Evolutionary conservation across 2,329 filamentous ascomycete genomes (phyloP).

Genomic region (Teratosphaeriaceae sp.): DNA sequence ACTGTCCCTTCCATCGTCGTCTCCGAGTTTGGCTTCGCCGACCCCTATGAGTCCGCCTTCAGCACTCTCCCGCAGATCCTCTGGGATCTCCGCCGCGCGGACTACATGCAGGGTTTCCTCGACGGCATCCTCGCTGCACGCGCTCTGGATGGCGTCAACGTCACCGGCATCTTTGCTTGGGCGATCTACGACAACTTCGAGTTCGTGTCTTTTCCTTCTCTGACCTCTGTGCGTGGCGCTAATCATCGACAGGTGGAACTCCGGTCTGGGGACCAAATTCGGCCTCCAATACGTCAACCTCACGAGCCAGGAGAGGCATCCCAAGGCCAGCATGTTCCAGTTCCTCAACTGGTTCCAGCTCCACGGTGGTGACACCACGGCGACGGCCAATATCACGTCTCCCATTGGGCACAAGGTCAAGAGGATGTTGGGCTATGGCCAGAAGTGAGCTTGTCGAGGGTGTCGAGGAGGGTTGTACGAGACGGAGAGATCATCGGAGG

Average conservation of each 20-base stretch:
- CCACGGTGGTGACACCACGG: not conserved
- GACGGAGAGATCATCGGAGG: too few relatives aligned
- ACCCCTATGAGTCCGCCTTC: slow-evolving; percentile 27
- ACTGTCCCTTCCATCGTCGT: slow-evolving; percentile 32
- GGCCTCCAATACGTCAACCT: slow-evolving; percentile 32
- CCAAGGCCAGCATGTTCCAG: slow-evolving; percentile 35
- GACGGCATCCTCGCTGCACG: slow-evolving; percentile 29
- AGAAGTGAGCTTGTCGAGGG: too few relatives aligned
- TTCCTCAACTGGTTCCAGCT: slow-evolving; percentile 30
- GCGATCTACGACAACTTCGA: slow-evolving; percentile 27
- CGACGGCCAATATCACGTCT: slow-evolving; percentile 2
- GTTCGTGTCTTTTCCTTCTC: too few relatives aligned
- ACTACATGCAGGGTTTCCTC: slow-evolving; percentile 30
- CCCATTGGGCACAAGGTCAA: slow-evolving; percentile 3
- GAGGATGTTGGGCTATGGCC: too few relatives aligned
- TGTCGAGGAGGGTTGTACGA: too few relatives aligned
- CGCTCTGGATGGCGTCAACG: slow-evolving; percentile 28
- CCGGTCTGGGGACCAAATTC: slow-evolving; percentile 29
- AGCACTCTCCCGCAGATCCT: slow-evolving; percentile 23
- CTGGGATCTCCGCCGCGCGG: slow-evolving; percentile 22
- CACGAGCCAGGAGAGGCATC: slow-evolving; percentile 22
- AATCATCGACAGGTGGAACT: slow-evolving; percentile 10
- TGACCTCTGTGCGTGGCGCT: slow-evolving; percentile 30
- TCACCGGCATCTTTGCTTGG: slow-evolving; percentile 30
- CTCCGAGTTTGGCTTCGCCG: slow-evolving; percentile 32